Base-by-base conservation (phyloP, 805 yeast species). In the Saccharomycopsis lassenensis region DNA sequence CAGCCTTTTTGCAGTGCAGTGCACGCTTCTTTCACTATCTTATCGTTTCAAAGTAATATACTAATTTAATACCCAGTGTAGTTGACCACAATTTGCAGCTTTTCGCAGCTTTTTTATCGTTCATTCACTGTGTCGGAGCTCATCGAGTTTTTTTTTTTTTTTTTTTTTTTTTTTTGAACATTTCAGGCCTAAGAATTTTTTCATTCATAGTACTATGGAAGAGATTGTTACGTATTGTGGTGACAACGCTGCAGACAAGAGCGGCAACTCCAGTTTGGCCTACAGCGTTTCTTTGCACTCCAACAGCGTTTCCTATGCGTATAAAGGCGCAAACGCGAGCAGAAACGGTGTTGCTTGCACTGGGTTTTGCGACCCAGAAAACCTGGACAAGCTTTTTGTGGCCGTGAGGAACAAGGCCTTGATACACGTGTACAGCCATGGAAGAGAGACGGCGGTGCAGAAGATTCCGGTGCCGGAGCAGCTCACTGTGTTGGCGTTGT, bases 401-500 rank as follows among this genome's bases (percentile, higher is more conserved):
- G 81, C 84, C 1, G 74, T 78, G 42, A 61, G 63, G n/a, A 71
- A 67, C 28, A 82, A 79, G 51, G 91, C 95, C 0, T 56, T 85
- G 41, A 59, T 87, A 20, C 77, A 80, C 44, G 79, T 78, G 2
- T 87, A 84, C 14, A 28, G 47, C 2, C 52, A 52, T 21, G 56
- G 54, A 41, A 50, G 60, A 46, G 65, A 66, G 48, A 63, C 83
- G 22, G 70, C 76, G 4, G 84, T 82, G 46, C 91, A 86, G 59
- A 65, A 78, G 48, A 65, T 87, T 27, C 91, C 95, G 0, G 63
- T 87, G 10, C 95, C 96, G 0, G 96, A 84, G 55, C 74, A 72
- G 36, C 56, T 87, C 27, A 58, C 69, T 10, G 71, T 84, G 51
- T 48, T 84, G 33, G 60, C 69, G 0, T 48, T 71, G 3, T 41